Evolutionary conservation across 2,329 filamentous ascomycete species (phyloP).

Genomic region (Dothistroma septosporum): DNA sequence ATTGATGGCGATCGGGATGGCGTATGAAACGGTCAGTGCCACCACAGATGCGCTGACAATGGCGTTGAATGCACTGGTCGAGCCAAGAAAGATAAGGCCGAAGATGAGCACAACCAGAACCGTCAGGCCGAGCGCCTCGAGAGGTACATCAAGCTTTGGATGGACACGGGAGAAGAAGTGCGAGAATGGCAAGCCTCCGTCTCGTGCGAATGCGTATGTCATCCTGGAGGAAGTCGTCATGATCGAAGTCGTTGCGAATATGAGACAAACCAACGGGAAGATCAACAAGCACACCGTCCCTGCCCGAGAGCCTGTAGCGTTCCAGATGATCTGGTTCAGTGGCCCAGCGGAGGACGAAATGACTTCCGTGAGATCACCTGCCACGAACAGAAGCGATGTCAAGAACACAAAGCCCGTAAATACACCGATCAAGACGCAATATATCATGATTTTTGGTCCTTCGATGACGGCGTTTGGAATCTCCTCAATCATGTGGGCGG

Average conservation of each 20-base stretch:
- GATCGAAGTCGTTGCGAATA: conserved; percentile 35
- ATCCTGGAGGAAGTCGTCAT: conserved; percentile 38
- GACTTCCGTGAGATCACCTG: conserved; percentile 32
- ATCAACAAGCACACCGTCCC: conserved; percentile 37
- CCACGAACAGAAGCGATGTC: conserved; percentile 35
- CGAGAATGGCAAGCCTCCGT: conserved; percentile 35
- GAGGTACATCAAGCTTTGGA: conserved; percentile 33
- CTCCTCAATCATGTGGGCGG: conserved; percentile 48
- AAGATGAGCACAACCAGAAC: conserved; percentile 34
- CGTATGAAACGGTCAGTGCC: conserved; percentile 67
- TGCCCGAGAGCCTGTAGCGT: conserved; percentile 33
- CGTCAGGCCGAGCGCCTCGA: conserved; percentile 34
- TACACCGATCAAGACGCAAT: conserved; percentile 35
- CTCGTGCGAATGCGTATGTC: conserved; percentile 37
- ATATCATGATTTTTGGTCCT: conserved; percentile 37
- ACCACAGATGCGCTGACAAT: conserved; percentile 56
- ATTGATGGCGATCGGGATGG: conserved; percentile 68
- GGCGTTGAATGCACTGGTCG: conserved; percentile 37
- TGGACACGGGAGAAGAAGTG: conserved; percentile 35
- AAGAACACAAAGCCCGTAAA: conserved; percentile 38
- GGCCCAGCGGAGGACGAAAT: conserved; percentile 33
- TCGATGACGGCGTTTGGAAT: conserved; percentile 36
- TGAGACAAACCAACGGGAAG: conserved; percentile 35
- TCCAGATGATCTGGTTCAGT: conserved; percentile 34
- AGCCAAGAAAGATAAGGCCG: conserved; percentile 37